Base-by-base conservation (phyloP, 2,329 filamentous ascomycete genomes). In the Botrytis deweyae region DNA sequence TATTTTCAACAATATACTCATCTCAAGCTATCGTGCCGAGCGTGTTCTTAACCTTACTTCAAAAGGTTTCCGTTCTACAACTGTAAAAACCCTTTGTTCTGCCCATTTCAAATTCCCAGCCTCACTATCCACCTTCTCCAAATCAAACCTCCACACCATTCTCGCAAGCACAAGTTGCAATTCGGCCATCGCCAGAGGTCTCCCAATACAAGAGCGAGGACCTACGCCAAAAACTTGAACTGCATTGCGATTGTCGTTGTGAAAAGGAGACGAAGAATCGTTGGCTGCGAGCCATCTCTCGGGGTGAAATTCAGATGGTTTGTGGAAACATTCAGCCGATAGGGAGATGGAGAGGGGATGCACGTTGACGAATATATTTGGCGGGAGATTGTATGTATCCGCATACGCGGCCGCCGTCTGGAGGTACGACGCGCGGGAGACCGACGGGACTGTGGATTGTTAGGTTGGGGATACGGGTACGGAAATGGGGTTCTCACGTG, bases 181-280 rank as follows among this genome's bases (percentile, higher is more conserved):
- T 4, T 61, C 52, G 9, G 67, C 67, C 36, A n/a, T 40, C 14
- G 67, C 67, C 7, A 70, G 33, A 25, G 46, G 8, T 42, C 29
- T 61, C 36, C 49, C 66, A 29, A 59, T 55, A 16, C 66, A 69
- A 25, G 20, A 40, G 10, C 66, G 46, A 2, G 66, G 52, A 69
- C 66, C 66, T 10, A 69, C 18, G n/a, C 66, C 36, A 44, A 69
- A 69, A 29, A 49, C 25, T 22, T 69, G 67, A 4, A 44, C 49
- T 42, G 38, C 52, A 9, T 61, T 36, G n/a, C 36, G 67, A 42
- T 59, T 38, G 25, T 70, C 67, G 36, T 29, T 29, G 20, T 58
- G 16, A 22, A 59, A 61, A 38, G 46, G 67, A 46, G 67, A 61
- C 22, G 22, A 20, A 10, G 33, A 10, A 16, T 42, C 33, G 12